A percentile compares a stretch with the other conserved stretches of the same genome.
Conservation (phyloP, 768 basidiomycete species). For the Collybiopsis confluens region DNA sequence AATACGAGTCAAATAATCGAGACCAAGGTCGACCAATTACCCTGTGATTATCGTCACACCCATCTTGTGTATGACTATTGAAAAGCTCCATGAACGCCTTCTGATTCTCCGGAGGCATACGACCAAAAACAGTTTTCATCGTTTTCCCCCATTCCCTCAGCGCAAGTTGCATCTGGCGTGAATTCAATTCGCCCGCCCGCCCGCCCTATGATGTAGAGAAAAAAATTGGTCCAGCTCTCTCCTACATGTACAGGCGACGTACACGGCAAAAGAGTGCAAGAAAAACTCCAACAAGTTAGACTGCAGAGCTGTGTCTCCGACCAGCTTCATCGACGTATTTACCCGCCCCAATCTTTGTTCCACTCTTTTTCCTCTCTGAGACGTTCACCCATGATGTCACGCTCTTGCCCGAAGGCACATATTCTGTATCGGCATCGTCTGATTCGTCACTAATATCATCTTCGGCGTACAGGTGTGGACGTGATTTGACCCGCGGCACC, state of each 20-base stretch:
- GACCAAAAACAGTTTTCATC: conserved; percentile 14
- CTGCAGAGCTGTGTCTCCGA: conserved; percentile 1
- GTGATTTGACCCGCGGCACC: background rate
- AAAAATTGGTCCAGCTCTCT: background rate
- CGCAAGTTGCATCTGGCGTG: background rate
- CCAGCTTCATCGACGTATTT: background rate
- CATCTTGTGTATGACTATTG: conserved; percentile 25
- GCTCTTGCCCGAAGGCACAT: background rate
- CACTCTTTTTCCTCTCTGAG: background rate
- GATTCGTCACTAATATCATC: background rate
- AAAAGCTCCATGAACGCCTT: conserved; percentile 15
- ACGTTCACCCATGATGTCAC: background rate
- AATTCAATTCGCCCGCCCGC: too few species aligned
- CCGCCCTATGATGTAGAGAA: too few species aligned
- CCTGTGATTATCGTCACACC: conserved; percentile 26
- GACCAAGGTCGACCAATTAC: conserved; percentile 5
- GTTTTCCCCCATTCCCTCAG: conserved; percentile 2
- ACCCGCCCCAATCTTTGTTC: background rate
- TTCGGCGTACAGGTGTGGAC: background rate
- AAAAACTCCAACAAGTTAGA: background rate
- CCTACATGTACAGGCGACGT: background rate
- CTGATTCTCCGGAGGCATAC: conserved; percentile 18
- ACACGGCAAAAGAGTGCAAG: background rate
- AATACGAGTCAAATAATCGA: too few species aligned
- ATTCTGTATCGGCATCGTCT: conserved; percentile 7